phyloP scores from a whole-genome alignment of 108 stramenopile species.

The Poteriospumella lacustris region DNA sequence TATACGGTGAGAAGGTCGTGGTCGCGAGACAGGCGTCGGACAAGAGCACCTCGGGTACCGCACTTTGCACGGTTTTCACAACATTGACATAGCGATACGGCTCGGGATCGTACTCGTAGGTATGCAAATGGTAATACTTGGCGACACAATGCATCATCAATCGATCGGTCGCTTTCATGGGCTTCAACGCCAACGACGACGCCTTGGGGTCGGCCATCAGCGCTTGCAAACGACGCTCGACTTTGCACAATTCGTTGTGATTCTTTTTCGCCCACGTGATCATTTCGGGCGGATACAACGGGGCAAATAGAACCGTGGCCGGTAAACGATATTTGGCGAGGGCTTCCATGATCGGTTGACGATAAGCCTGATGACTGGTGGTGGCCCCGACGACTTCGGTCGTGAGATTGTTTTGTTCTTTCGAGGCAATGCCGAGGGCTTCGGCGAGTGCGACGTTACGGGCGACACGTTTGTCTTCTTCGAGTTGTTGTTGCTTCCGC shows the following conservation, averaged over 20 bases:
- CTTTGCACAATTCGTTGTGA: neutral
- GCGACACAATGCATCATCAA: neutral
- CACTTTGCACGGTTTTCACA: neutral
- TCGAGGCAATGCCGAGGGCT: no score
- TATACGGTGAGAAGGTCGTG: no score
- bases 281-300: neutral
- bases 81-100: neutral
- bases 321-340: no score
- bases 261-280: slow-evolving; percentile 10
- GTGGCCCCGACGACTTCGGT: no score
- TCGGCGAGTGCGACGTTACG: no score
- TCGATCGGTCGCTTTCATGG: neutral
- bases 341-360: no score
- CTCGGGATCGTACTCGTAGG: slow-evolving; percentile 20
- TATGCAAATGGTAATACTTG: neutral
- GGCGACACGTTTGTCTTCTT: no score
- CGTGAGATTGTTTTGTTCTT: no score
- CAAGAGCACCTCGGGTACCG: neutral
- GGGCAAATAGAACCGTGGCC: no score
- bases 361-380: no score
- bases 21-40: no score
- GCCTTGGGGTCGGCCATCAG: neutral
- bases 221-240: neutral
- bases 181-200: neutral
- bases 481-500: no score